phyloP scores from a whole-genome alignment of 129 eudicot species.

The Escallonia herrerae region DNA sequence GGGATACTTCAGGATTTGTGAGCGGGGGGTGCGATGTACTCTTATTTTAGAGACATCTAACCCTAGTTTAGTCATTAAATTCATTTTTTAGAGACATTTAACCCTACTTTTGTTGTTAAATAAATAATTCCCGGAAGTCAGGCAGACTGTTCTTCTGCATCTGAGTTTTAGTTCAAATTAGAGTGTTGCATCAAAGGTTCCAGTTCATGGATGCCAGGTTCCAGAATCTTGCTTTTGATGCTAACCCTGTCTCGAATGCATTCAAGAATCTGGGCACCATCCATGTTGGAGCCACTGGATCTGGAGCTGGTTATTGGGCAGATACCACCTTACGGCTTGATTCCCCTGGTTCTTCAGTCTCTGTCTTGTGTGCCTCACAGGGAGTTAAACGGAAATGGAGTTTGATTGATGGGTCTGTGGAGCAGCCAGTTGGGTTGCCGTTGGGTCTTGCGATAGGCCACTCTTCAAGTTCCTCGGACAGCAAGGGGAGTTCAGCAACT shows the following conservation, averaged over 20 bases:
- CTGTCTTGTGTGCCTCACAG: conserved; percentile 19
- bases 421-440: conserved; percentile 27
- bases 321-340: conserved; percentile 82
- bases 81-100: conserved; percentile 15
- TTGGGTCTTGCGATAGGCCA: conserved; percentile 44
- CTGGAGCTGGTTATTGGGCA: conserved; percentile 29
- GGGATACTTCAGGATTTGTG: conserved; percentile 98
- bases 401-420: conserved; percentile 23
- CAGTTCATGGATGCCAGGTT: conserved; percentile 69
- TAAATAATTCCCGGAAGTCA: conserved; percentile 45
- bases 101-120: conserved; percentile 22
- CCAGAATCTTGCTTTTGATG: conserved; percentile 48
- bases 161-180: conserved; percentile 38
- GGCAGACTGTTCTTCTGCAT: conserved; percentile 46
- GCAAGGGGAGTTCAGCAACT: conserved; percentile 71
- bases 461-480: conserved; percentile 77
- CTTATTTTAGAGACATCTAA: conserved; percentile 40
- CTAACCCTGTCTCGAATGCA: conserved; percentile 34
- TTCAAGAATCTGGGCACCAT: conserved; percentile 48
- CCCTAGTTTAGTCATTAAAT: conserved; percentile 23
- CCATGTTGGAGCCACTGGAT: conserved; percentile 37
- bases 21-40: conserved; percentile 74
- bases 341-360: conserved; percentile 39
- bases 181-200: conserved; percentile 26
- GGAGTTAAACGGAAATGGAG: conserved; percentile 68